phyloP scores from a whole-genome alignment of 805 yeast species.

The Candida gorgasii region DNA sequence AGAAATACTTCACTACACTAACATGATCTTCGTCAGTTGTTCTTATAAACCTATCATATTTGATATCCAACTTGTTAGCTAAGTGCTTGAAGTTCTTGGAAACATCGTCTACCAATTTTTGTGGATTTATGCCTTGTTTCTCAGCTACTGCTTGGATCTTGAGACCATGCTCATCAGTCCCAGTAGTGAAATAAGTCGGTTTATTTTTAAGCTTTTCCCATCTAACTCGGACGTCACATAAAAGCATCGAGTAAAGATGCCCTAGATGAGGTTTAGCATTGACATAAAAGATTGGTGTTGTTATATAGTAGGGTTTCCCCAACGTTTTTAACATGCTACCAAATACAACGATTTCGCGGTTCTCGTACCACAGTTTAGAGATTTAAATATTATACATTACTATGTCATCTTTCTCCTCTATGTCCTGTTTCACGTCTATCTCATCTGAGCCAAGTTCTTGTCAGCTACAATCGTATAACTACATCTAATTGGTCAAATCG shows the following conservation, averaged over 20 bases:
- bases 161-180: slow-evolving; percentile 96
- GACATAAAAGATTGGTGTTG: slow-evolving; percentile 95
- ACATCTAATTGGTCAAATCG: too few species aligned
- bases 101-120: slow-evolving; percentile 70
- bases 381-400: not conserved
- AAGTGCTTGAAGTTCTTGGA: slow-evolving; percentile 63
- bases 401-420: not conserved
- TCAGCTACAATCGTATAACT: too few species aligned
- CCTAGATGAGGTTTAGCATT: slow-evolving; percentile 95
- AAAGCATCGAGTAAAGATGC: slow-evolving; percentile 82
- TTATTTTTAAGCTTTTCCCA: slow-evolving; percentile 55
- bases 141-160: slow-evolving; percentile 89
- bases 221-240: slow-evolving; percentile 76
- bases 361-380: not conserved
- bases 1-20: slow-evolving; percentile 62
- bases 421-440: too few species aligned
- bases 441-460: too few species aligned
- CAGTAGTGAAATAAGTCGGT: slow-evolving; percentile 66
- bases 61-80: slow-evolving; percentile 57
- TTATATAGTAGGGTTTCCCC: slow-evolving; percentile 28
- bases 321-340: too few species aligned
- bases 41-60: slow-evolving; percentile 77
- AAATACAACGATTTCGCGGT: too few species aligned
- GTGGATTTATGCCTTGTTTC: slow-evolving; percentile 48
- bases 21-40: slow-evolving; percentile 87